Percentiles rank a stretch among this genome's conserved stretches.
phyloP scores from a whole-genome alignment of 106 monocot genomes.

The Dendrobium officinale region DNA sequence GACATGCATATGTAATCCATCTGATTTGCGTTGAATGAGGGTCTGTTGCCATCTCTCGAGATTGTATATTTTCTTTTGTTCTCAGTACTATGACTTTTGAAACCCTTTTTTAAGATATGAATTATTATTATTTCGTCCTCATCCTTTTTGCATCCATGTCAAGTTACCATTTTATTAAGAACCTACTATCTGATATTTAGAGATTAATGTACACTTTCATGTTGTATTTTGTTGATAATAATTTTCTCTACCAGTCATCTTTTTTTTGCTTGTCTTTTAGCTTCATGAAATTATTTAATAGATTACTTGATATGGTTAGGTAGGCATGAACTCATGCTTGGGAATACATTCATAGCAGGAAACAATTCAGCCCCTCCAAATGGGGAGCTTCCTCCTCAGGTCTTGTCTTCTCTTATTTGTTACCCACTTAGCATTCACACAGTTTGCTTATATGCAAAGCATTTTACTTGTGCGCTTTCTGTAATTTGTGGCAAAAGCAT shows the following conservation, averaged over 20 bases:
- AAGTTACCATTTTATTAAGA: too few species aligned
- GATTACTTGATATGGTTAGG: constrained; percentile 36
- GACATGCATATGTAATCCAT: too few species aligned
- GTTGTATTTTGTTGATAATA: neutral
- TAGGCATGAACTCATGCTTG: constrained; percentile 79
- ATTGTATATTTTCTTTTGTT: too few species aligned
- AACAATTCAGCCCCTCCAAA: constrained; percentile 49
- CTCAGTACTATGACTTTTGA: too few species aligned
- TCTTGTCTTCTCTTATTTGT: constrained; percentile 20
- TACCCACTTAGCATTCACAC: neutral
- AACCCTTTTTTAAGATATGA: too few species aligned
- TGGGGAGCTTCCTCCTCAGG: constrained; percentile 75
- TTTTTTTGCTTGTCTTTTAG: neutral
- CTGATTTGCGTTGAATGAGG: too few species aligned
- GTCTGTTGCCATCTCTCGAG: too few species aligned
- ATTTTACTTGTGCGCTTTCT: neutral
- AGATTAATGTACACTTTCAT: neutral
- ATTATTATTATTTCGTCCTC: too few species aligned
- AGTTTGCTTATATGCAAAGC: neutral
- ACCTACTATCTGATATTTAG: neutral
- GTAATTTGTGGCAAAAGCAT: neutral
- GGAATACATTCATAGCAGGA: constrained; percentile 62
- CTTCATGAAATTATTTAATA: neutral
- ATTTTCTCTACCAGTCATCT: neutral
- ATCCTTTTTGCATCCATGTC: too few species aligned